phyloP scores from a whole-genome alignment of 164 flowering plant species.

The Stephania japonica region DNA sequence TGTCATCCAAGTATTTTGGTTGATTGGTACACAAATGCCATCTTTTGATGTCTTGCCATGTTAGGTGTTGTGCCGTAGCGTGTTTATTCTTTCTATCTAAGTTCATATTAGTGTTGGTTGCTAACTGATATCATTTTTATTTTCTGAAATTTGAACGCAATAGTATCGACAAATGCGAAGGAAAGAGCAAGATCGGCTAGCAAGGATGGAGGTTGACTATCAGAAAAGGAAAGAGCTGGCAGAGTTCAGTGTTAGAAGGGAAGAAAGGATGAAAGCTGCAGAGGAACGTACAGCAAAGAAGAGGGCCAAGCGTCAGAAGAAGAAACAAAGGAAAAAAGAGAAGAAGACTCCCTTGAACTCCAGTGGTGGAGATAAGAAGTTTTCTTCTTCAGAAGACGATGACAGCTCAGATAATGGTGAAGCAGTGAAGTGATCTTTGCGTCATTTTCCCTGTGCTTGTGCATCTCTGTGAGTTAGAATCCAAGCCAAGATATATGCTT shows the following conservation, averaged over 20 bases:
- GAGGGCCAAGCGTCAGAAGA: constrained; percentile 87
- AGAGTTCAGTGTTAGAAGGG: constrained; percentile 70
- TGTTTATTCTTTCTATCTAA: neutral
- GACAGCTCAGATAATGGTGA: constrained; percentile 43
- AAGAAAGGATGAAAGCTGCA: constrained; percentile 71
- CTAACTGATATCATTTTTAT: neutral
- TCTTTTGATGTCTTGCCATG: neutral
- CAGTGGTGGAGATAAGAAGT: constrained; percentile 40
- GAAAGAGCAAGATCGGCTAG: constrained; percentile 87
- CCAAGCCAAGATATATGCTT: neutral
- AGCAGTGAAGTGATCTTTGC: constrained; percentile 10
- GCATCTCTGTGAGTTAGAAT: neutral
- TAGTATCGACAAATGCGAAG: constrained; percentile 99
- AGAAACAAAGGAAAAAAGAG: constrained; percentile 66
- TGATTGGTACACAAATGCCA: neutral
- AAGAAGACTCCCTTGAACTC: constrained; percentile 38
- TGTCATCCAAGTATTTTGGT: neutral
- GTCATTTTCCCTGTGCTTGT: neutral
- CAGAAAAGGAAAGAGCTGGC: constrained; percentile 66
- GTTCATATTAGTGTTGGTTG: neutral
- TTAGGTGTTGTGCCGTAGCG: neutral
- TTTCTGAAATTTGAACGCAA: constrained; percentile 11
- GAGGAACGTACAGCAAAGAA: constrained; percentile 91
- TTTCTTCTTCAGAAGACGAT: constrained; percentile 40
- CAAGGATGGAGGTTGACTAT: constrained; percentile 89